A percentile compares a stretch with the other conserved stretches of the same genome.
phyloP scores from a whole-genome alignment of 768 basidiomycete genomes.

The Boletus tomentosulus region DNA sequence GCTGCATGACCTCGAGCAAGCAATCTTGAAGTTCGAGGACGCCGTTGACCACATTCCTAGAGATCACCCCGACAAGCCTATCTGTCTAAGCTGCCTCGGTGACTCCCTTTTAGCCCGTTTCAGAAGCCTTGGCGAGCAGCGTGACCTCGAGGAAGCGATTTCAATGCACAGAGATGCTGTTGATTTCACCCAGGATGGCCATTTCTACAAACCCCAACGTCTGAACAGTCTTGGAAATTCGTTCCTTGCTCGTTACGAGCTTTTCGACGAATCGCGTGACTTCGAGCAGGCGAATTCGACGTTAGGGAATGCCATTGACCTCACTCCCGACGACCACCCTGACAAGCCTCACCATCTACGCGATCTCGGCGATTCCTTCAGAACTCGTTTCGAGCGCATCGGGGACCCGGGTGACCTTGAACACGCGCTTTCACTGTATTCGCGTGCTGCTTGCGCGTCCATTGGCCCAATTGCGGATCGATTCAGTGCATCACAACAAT shows the following conservation, averaged over 20 bases:
- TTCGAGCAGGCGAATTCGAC: not conserved
- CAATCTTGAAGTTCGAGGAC: not conserved
- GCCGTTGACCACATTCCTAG: not conserved
- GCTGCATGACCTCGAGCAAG: slow-evolving; percentile 1
- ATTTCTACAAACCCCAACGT: not conserved
- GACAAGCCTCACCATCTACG: not conserved
- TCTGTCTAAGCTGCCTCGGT: not conserved
- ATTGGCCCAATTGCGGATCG: not conserved
- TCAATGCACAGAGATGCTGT: not conserved
- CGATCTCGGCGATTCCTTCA: not conserved
- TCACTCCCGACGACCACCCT: not conserved
- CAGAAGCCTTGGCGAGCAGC: not conserved
- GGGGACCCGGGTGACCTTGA: not conserved
- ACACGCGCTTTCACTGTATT: slow-evolving; percentile 2
- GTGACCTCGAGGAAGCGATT: not conserved
- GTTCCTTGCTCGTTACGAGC: not conserved
- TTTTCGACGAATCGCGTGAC: not conserved
- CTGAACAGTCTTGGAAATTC: not conserved
- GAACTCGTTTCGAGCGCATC: not conserved
- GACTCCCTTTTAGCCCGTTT: not conserved
- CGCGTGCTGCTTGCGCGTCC: slow-evolving; percentile 2
- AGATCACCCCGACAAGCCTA: not conserved
- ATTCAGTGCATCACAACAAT: slow-evolving; percentile 7
- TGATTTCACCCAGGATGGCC: not conserved
- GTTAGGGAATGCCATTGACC: not conserved